Evolutionary conservation across 345 rosid species (phyloP), one percentile per base, ranked within the genome.

Genomic region (Ailanthus altissimus): DNA sequence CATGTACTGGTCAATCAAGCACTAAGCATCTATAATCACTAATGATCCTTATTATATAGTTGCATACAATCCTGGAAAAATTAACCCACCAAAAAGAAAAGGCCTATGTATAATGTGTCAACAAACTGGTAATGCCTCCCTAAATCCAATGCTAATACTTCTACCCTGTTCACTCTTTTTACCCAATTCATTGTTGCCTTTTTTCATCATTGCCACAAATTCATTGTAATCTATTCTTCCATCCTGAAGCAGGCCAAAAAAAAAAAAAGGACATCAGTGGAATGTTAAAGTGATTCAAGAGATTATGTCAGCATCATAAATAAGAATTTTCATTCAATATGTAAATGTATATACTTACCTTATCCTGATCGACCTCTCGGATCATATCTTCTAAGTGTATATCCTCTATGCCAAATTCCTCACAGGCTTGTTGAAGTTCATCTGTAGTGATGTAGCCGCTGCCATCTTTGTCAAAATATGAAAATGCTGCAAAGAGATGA

Each of bases 141-240:
- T 83, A 79, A 78, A 81, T 49, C 82, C 85, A 64, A 75, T 75
- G 47, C 85, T 69, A 46, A 85, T 76, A 58, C 60, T 79, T 72
- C 58, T 75, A 45, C 82, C 79, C 40, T 77, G 67, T 5, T 49
- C 36, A 46, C 59, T 80, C 45, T 49, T 84, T 72, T 69, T 81
- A 46, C 87, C 76, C 65, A 77, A 15, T 64, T 85, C 91, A 12
- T 67, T 14, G 46, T 79, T 78, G 6, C 90, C 89, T 32, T 80
- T 86, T 46, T 83, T 88, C 94, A 90, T 90, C 94, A 90, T 90
- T 0, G 90, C 89, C 81, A 88, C 91, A 57, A 90, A 90, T 73
- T 90, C 94, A 49, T 79, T 85, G 86, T 85, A 90, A 77, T 90
- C 94, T 69, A 89, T 89, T 47, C 87, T 82, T 13, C 94, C 94